Evolutionary conservation across 2,329 filamentous ascomycete genomes (phyloP), one percentile per base, ranked within the genome.

Genomic region (Hypoxylon sp.): DNA sequence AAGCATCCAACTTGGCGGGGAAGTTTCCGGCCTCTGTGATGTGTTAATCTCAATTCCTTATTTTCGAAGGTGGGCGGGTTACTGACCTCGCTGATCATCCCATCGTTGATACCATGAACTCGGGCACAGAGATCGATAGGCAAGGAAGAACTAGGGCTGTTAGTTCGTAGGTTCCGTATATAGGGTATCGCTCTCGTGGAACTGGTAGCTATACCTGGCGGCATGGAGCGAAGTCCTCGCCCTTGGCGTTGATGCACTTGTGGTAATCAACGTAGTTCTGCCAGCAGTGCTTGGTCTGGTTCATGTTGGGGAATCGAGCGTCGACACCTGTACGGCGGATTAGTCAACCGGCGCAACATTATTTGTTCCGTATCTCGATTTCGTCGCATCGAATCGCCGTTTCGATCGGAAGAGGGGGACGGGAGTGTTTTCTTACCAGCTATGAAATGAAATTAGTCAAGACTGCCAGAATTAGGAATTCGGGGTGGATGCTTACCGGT

Each of bases 201-300:
- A 15, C 3, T 44, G 19, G 27, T 56, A 37, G 47, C 63, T 82
- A 74, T 91, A 97, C 94, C 92, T 98, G 94, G 80, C 91, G 92
- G 92, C 95, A 98, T 74, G 95, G 95, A 77, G 93, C 91, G 83
- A 98, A 98, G 81, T 98, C 94, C 88, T 98, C 95, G 84, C 95
- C 95, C 90, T 98, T 98, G 85, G 94, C 95, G 81, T 91, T 87
- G 84, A 98, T 94, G 88, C 96, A 99, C 90, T 99, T 99, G 91
- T 99, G 93, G 89, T 99, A 98, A 85, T 99, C 96, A 87, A 99
- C 96, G 86, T 99, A 99, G 90, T 99, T 99, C 84, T 99, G 97
- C 96, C 96, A 99, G 93, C 96, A 99, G 90, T 99, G 94, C 92
- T 98, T 98, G 85, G 94, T 92, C 87, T 96, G 93, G 88, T 99